Percentiles rank a stretch among this genome's conserved stretches.
phyloP scores from a whole-genome alignment of 2,329 filamentous ascomycete genomes.

The Colletotrichum chlorophyti region DNA sequence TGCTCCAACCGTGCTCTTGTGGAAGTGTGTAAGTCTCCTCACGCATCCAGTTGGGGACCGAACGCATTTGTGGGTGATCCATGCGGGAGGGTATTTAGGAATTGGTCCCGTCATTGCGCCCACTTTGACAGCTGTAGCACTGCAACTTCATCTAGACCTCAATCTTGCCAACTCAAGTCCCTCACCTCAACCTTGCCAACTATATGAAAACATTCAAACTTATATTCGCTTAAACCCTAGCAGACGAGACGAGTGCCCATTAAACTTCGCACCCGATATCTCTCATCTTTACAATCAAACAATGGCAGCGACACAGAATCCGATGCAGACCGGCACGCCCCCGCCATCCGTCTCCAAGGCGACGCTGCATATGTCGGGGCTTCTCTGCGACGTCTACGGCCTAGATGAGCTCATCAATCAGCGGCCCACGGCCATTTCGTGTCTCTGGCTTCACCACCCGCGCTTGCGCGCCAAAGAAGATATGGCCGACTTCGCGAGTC shows the following conservation, averaged over 20 bases:
- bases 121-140: conserved; percentile 11
- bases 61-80: too few species aligned
- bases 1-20: too few species aligned
- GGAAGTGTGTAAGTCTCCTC: too few species aligned
- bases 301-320: conserved; percentile 35
- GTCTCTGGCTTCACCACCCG: conserved; percentile 92
- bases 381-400: conserved; percentile 82
- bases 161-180: conserved; percentile 21
- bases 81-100: too few species aligned
- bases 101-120: too few species aligned
- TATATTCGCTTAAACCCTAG: too few species aligned
- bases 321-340: conserved; percentile 39
- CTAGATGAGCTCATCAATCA: conserved; percentile 69
- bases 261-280: neutral
- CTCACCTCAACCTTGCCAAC: too few species aligned
- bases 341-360: conserved; percentile 64
- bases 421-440: conserved; percentile 65
- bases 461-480: conserved; percentile 72
- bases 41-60: too few species aligned
- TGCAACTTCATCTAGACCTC: neutral
- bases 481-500: conserved; percentile 79
- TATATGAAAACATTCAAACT: neutral
- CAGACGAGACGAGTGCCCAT: too few species aligned
- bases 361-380: conserved; percentile 76
- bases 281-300: neutral